Evolutionary conservation across 805 yeast species (phyloP), one percentile per base, ranked within the genome.

Genomic region (Teunomyces atbi): DNA sequence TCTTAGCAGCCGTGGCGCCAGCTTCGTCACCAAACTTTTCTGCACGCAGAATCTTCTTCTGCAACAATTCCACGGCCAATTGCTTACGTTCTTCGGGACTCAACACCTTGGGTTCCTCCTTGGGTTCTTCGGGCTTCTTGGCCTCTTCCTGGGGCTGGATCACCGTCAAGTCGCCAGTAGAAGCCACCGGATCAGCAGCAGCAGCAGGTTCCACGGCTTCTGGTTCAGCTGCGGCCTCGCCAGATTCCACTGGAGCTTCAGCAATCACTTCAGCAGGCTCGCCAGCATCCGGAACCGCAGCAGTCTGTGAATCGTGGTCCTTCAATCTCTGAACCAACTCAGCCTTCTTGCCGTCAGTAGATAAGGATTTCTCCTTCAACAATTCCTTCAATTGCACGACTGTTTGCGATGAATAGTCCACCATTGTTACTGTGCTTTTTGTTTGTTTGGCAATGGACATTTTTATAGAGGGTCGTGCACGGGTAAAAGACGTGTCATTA

Each of bases 311-410:
- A 55, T 83, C 91, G 27, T 76, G 64, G 50, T 82, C 89, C 48
- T 73, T 78, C 51, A 86, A 69, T 56, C 94, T 77, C 12, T 78
- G 78, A 46, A 86, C 71, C 54, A 86, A 69, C 44, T 89, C 97
- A 36, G 85, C 82, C 65, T 92, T 92, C 56, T 88, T 83, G 18
- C 98, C 98, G 33, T 78, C 78, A 5, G 74, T 71, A 2, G 94
- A 64, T 42, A 92, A 76, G 1, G 84, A 86, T 50, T 83, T 82
- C 18, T 76, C 66, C 56, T 84, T 84, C 56, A 92, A 76, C 46
- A 79, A 59, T 51, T 86, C 96, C 63, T 88, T 91, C 65, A 92
- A 77, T 71, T 90, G 96, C 15, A 84, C 82, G 43, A 90, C 97
- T 2, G 91, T 84, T 52, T 80, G 76, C n/a, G 82, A 59, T n/a